Evolutionary conservation across 306 rosid genomes (phyloP), one percentile per base, ranked within the genome.

Genomic region (Sesbania bispinosa): DNA sequence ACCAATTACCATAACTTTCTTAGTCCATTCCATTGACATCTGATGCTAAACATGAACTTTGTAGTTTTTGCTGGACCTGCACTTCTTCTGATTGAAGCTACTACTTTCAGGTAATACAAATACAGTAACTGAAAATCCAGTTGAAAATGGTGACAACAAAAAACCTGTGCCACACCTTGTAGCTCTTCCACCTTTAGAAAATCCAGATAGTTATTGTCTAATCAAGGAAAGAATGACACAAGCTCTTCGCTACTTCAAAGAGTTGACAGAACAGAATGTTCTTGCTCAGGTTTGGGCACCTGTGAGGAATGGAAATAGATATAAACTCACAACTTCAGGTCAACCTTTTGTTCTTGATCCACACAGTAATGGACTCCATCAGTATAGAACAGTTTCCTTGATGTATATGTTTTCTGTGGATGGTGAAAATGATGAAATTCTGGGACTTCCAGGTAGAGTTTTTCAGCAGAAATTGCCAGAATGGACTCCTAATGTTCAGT

Each of bases 231-330:
- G 80, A 77, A 93, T 93, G 89, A 88, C 87, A 36, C 96, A 84
- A 78, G 98, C 98, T 0, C 88, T 93, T 36, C 81, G 96, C 48
- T 21, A 74, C 79, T 83, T 90, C 72, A 93, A 90, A 79, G 91
- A 90, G 51, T 80, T 79, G 41, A 82, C 91, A 0, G 91, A 83
- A 78, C 89, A 86, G 53, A 86, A 87, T 77, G 83, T 90, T 55
- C 85, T 93, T 6, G 97, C 93, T 67, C 98, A 93, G 79, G 77
- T 93, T 84, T 93, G 98, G 98, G 96, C 89, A 9, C 97, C 98
- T 1, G 85, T 88, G 27, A 90, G 81, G 75, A 76, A 69, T 1
- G 93, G 89, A 16, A 76, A 68, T 30, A 83, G 78, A 52, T 52
- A 71, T 67, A 84, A 78, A 4, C 98, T 93, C 4, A 83, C 97